These are phyloP conservation scores for Stromatinia cepivora DNA, from an alignment of 2,329 filamentous ascomycete genomes.

Conservation along the genomic window DNA sequence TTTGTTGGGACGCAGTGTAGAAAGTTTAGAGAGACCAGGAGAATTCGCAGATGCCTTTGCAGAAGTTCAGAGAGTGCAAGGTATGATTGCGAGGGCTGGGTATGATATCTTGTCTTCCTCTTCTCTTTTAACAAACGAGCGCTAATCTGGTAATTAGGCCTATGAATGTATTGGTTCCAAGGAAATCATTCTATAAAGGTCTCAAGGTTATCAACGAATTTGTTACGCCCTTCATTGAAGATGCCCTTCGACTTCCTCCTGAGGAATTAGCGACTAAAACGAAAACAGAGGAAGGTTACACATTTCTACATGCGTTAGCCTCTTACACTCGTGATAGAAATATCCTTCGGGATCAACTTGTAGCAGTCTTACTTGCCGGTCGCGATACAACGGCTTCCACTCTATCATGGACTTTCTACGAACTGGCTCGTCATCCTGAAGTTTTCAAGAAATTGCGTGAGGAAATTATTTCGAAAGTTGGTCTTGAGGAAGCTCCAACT, in stretches of 20 bases:
- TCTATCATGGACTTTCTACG: slow-evolving; percentile 79
- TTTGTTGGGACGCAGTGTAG: slow-evolving; percentile 74
- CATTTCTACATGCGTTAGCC: slow-evolving; percentile 83
- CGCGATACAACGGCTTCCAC: slow-evolving; percentile 84
- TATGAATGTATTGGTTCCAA: slow-evolving; percentile 63
- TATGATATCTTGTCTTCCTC: slow-evolving; percentile 40
- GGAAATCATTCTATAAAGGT: slow-evolving; percentile 59
- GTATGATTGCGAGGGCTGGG: slow-evolving; percentile 63
- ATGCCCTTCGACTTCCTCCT: slow-evolving; percentile 65
- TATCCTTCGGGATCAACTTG: slow-evolving; percentile 80
- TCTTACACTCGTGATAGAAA: slow-evolving; percentile 71
- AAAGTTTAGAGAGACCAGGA: slow-evolving; percentile 55
- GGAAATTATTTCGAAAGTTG: slow-evolving; percentile 70
- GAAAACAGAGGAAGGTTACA: slow-evolving; percentile 72
- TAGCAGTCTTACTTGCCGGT: slow-evolving; percentile 79
- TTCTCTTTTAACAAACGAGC: neutral
- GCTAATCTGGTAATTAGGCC: slow-evolving; percentile 47
- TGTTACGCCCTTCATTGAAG: slow-evolving; percentile 75
- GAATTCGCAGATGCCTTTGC: slow-evolving; percentile 80
- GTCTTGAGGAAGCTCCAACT: slow-evolving; percentile 61
- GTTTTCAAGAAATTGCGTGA: slow-evolving; percentile 66
- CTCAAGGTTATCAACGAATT: slow-evolving; percentile 73
- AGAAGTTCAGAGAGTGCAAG: slow-evolving; percentile 74
- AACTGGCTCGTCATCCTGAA: slow-evolving; percentile 70
- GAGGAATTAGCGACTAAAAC: slow-evolving; percentile 72